phyloP scores from a whole-genome alignment of 495 filamentous ascomycete genomes.

The Barbatosphaeria neglecta region DNA sequence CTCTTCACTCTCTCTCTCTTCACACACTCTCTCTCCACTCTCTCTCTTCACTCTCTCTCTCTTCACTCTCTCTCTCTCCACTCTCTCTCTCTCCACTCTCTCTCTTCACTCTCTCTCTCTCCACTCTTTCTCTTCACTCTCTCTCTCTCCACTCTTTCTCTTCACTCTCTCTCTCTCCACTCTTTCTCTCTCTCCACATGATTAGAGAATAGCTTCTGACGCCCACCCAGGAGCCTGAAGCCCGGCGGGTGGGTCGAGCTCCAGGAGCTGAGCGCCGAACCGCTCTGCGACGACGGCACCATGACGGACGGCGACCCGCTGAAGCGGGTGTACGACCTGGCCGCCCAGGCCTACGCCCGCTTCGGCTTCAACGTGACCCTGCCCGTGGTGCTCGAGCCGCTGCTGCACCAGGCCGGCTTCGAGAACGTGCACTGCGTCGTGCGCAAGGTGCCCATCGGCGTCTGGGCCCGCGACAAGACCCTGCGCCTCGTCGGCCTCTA shows the following conservation, averaged over 20 bases:
- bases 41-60: neutral
- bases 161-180: neutral
- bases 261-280: constrained; percentile 27
- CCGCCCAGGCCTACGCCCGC: constrained; percentile 15
- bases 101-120: neutral
- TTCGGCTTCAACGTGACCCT: constrained; percentile 34
- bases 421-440: constrained; percentile 41
- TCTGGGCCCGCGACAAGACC: constrained; percentile 42
- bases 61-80: constrained; percentile 1
- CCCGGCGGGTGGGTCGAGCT: constrained; percentile 29
- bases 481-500: constrained; percentile 43
- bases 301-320: constrained; percentile 24
- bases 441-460: constrained; percentile 43
- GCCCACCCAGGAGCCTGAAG: constrained; percentile 25
- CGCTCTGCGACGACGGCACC: constrained; percentile 28
- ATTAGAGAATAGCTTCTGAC: no score
- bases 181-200: constrained; percentile 2
- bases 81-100: neutral
- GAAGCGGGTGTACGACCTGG: constrained; percentile 14
- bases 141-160: neutral
- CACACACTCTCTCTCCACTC: neutral
- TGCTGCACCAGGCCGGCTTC: constrained; percentile 42
- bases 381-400: constrained; percentile 33
- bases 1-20: constrained; percentile 2
- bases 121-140: constrained; percentile 2